Evolutionary conservation across 352 stramenopile genomes (phyloP), one percentile per base, ranked within the genome.

Genomic region (Globisporangium polare): DNA sequence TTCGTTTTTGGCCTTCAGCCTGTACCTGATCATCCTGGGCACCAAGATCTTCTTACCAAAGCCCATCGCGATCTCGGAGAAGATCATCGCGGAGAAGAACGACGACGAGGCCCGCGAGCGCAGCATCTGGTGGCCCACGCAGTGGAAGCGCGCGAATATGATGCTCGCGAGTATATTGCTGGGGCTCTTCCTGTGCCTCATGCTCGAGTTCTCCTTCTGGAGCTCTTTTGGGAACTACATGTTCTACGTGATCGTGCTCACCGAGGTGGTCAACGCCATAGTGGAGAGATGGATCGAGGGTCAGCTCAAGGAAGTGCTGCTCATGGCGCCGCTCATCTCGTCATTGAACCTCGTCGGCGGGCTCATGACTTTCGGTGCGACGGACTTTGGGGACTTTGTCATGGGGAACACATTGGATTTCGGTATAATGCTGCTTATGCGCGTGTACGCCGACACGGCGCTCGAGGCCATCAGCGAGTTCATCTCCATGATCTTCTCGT

Each of bases 141-240:
- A 95, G 62, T 99, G 96, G 97, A 98, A 98, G 70, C 81, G 96
- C 22, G 89, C 88, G 27, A 98, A 98, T 63, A 88, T 99, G 67
- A 88, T 99, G 15, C 97, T 97, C 65, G 89, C 88, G n/a, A 97
- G 84, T 26, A 83, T 99, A 37, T 56, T 96, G 12, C 83, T 98
- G 17, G 89, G 83, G 6, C 72, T 99, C 5, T 97, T 99, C 31
- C 80, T 98, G 41, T 88, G 97, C 8, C 68, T 98, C 7, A 88
- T 99, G 71, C 75, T 98, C 17, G 96, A 99, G 71, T 97, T 98
- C 51, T 98, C 92, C 17, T 98, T 98, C 64, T 99, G 96, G 96
- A 80, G 78, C 45, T 78, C 88, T 10, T 99, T 98, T 66, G 94
- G 94, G 15, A 74, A 84, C 53, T 97, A 98, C 72, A 97, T 99